Evolutionary conservation across 495 filamentous ascomycete species (phyloP).

Genomic region (Penicillium canariense): DNA sequence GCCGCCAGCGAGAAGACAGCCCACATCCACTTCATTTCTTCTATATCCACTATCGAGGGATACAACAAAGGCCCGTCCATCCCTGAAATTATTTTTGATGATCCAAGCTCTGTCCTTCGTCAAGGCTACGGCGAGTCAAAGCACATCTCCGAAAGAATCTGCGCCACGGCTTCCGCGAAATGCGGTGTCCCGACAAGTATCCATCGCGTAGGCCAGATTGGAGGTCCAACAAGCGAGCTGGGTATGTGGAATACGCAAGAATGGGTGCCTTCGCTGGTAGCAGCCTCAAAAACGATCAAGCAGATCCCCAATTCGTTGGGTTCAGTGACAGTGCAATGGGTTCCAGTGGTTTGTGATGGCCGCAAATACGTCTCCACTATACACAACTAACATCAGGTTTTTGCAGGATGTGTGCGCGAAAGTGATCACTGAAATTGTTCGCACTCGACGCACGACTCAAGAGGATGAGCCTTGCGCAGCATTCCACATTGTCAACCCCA

Average conservation of each 20-base stretch:
- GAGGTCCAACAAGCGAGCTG: slow-evolving; percentile 34
- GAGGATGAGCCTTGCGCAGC: slow-evolving; percentile 6
- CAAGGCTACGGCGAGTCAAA: slow-evolving; percentile 55
- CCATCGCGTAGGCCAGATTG: slow-evolving; percentile 56
- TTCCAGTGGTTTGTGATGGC: slow-evolving; percentile 14
- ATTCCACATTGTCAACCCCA: slow-evolving; percentile 31
- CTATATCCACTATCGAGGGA: slow-evolving; percentile 37
- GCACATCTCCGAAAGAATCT: slow-evolving; percentile 47
- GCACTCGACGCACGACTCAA: slow-evolving; percentile 5
- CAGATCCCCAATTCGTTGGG: slow-evolving; percentile 14
- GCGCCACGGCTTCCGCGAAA: slow-evolving; percentile 40
- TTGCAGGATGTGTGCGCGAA: slow-evolving; percentile 16
- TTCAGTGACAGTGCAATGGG: slow-evolving; percentile 17
- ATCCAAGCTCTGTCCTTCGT: slow-evolving; percentile 31
- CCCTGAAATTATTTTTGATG: slow-evolving; percentile 38
- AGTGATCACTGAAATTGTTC: slow-evolving; percentile 15
- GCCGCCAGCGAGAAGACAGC: slow-evolving; percentile 27
- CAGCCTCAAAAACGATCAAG: slow-evolving; percentile 20
- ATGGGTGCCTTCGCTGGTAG: slow-evolving; percentile 27
- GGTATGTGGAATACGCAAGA: slow-evolving; percentile 31
- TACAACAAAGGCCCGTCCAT: slow-evolving; percentile 30
- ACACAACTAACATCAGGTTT: neutral
- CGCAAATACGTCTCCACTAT: neutral
- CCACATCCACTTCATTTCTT: slow-evolving; percentile 53
- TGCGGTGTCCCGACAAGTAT: slow-evolving; percentile 42